Conservation (phyloP, 352 stramenopile species). For the Aphanomyces stellatus region DNA sequence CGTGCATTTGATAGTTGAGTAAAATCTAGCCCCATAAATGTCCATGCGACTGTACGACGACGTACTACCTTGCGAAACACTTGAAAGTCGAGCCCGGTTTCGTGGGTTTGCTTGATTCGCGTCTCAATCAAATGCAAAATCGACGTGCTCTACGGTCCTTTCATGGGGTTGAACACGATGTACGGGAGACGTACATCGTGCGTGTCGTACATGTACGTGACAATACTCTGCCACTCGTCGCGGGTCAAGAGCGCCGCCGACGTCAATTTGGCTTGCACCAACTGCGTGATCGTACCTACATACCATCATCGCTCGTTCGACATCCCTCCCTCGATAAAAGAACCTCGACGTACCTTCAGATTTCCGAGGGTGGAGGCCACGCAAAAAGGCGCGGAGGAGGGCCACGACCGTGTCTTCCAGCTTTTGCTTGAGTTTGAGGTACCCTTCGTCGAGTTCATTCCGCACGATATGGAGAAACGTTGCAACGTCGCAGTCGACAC, state of each 20-base stretch:
- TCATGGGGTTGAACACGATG: neutral
- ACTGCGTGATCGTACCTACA: slow-evolving; percentile 2
- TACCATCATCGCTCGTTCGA: too few species aligned
- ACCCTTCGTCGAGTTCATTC: slow-evolving; percentile 79
- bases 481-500: slow-evolving; percentile 55
- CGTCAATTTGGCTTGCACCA: slow-evolving; percentile 20
- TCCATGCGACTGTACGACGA: neutral
- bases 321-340: slow-evolving; percentile 23
- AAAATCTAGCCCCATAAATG: slow-evolving; percentile 13
- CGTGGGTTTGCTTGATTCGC: neutral
- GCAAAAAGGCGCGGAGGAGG: slow-evolving; percentile 59
- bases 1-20: slow-evolving; percentile 19
- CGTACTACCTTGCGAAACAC: slow-evolving; percentile 12
- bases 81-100: neutral
- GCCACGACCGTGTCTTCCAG: slow-evolving; percentile 64
- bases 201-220: slow-evolving; percentile 6
- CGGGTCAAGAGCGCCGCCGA: neutral
- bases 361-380: slow-evolving; percentile 56
- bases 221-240: slow-evolving; percentile 14
- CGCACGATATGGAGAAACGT: slow-evolving; percentile 68
- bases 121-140: neutral
- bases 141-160: neutral
- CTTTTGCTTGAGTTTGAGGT: slow-evolving; percentile 64
- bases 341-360: slow-evolving; percentile 33
- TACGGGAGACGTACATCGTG: neutral